These are phyloP conservation scores for Coemansia aciculifera DNA, from an alignment of 192 early-diverging fungal genomes.

Conservation along the genomic window DNA sequence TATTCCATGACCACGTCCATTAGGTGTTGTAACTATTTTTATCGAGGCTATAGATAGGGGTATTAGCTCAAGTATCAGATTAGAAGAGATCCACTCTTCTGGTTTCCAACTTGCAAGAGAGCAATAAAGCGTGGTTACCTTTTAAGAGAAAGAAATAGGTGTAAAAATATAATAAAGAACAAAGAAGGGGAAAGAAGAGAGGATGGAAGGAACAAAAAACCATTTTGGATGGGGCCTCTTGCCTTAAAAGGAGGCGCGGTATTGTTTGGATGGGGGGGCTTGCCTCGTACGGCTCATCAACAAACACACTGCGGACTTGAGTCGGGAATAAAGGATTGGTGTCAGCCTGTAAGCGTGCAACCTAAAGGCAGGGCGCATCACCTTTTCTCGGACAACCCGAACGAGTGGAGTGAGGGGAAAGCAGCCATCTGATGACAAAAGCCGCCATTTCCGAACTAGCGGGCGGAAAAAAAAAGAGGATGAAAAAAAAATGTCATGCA, in stretches of 20 bases:
- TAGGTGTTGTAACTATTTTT: neutral
- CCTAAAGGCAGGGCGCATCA: neutral
- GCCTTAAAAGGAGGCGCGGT: neutral
- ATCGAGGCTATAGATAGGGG: neutral
- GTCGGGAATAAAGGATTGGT: neutral
- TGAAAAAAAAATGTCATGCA: neutral
- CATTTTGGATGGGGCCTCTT: neutral
- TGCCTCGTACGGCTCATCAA: neutral
- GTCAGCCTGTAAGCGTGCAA: too few relatives aligned
- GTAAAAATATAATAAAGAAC: conserved; percentile 15
- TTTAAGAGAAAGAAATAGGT: conserved; percentile 5
- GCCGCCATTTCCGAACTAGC: neutral
- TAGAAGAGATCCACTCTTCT: neutral
- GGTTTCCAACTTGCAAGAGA: neutral
- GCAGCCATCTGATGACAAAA: too few relatives aligned
- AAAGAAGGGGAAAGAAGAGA: neutral
- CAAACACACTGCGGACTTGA: neutral
- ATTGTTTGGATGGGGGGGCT: neutral
- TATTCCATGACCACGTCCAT: conserved; percentile 71
- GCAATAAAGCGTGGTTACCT: neutral
- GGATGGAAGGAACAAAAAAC: neutral
- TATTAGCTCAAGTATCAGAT: neutral
- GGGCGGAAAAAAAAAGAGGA: neutral
- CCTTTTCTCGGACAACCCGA: neutral
- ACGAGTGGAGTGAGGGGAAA: neutral